Evolutionary conservation across 1,284 basidiomycete genomes (phyloP).

Genomic region (Violaceomyces palustris): DNA sequence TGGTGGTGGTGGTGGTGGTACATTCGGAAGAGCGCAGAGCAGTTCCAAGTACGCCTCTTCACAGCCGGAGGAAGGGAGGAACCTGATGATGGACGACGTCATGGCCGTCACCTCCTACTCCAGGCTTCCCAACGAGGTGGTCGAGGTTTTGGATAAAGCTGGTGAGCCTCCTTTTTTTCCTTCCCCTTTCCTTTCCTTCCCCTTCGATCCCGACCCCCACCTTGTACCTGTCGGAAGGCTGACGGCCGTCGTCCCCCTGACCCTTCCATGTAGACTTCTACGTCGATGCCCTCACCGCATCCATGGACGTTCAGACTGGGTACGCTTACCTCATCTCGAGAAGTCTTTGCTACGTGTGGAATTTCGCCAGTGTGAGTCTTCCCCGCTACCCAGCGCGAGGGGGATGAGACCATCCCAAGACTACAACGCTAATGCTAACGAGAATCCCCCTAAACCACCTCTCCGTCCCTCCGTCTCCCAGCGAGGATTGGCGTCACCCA

Average conservation of each 20-base stretch:
- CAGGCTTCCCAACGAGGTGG: slow-evolving; percentile 24
- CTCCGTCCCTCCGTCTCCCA: slow-evolving; percentile 1
- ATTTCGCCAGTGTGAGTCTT: slow-evolving; percentile 31
- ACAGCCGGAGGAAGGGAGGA: slow-evolving; percentile 29
- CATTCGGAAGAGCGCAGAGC: too few species aligned
- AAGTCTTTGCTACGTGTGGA: slow-evolving; percentile 43
- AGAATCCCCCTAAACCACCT: too few species aligned
- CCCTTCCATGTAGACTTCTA: slow-evolving; percentile 32
- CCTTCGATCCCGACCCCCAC: too few species aligned
- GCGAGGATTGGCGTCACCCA: slow-evolving; percentile 19
- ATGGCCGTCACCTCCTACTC: slow-evolving; percentile 31
- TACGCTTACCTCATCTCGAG: slow-evolving; percentile 37
- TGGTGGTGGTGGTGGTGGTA: too few species aligned
- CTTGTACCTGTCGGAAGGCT: too few species aligned
- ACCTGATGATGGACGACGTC: slow-evolving; percentile 28
- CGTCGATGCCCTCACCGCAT: slow-evolving; percentile 27
- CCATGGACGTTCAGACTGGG: slow-evolving; percentile 33
- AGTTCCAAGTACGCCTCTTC: too few species aligned
- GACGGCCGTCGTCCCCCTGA: too few species aligned
- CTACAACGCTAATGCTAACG: too few species aligned
- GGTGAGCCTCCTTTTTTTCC: too few species aligned
- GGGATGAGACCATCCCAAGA: too few species aligned
- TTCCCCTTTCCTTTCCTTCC: too few species aligned
- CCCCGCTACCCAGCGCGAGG: too few species aligned
- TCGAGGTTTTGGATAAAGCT: slow-evolving; percentile 10